Percentiles rank a stretch among this genome's conserved stretches.
These are phyloP conservation scores for Tetradesmus obliquus DNA, from an alignment of 139 green algal species.

Conservation along the genomic window DNA sequence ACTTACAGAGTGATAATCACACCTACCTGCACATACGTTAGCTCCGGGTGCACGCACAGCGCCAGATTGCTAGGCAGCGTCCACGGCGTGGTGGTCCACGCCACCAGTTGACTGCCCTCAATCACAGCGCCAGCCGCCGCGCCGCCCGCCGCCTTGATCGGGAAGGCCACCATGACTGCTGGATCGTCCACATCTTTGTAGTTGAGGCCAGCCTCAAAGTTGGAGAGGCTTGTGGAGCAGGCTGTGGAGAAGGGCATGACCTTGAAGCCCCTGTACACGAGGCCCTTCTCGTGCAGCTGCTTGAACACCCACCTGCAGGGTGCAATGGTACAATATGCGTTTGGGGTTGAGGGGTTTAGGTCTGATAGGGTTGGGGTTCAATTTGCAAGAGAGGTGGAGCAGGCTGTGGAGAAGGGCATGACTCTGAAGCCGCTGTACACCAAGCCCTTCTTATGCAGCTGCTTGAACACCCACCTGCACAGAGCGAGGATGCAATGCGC, in stretches of 20 bases:
- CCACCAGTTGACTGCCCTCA: conserved; percentile 86
- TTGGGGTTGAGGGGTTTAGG: not conserved
- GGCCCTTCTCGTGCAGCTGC: conserved; percentile 92
- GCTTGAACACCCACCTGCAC: conserved; percentile 94
- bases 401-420: conserved; percentile 98
- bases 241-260: conserved; percentile 99
- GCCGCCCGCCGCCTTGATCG: conserved; percentile 57
- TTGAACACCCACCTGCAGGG: conserved; percentile 94
- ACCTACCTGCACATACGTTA: conserved; percentile 90
- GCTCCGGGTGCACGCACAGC: conserved; percentile 95
- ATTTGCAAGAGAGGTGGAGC: conserved; percentile 82
- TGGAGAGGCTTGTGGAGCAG: conserved; percentile 94
- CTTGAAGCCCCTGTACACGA: conserved; percentile 99
- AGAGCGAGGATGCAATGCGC: not conserved
- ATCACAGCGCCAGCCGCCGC: conserved; percentile 56
- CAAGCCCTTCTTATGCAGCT: conserved; percentile 94
- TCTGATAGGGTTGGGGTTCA: too few species aligned
- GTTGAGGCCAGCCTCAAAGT: conserved; percentile 99
- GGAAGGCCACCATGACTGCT: conserved; percentile 81
- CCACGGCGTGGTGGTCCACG: conserved; percentile 99
- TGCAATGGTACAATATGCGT: not conserved
- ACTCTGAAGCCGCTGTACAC: conserved; percentile 99
- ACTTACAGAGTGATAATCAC: not conserved
- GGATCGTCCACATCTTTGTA: conserved; percentile 92
- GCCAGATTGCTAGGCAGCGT: conserved; percentile 98